phyloP scores from a whole-genome alignment of 768 basidiomycete genomes.

The Butyriboletus loyo region DNA sequence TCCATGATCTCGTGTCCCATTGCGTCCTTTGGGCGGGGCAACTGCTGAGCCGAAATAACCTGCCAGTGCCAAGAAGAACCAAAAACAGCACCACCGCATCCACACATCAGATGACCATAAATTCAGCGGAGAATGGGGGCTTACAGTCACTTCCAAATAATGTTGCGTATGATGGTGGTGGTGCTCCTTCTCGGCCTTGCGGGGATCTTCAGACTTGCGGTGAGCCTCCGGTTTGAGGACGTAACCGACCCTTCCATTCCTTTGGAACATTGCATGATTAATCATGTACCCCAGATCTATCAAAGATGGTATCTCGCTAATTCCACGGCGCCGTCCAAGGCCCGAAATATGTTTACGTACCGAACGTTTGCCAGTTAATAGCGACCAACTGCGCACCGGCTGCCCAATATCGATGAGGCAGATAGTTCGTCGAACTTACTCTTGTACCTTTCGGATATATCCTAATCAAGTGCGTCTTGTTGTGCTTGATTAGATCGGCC shows the following conservation, averaged over 20 bases:
- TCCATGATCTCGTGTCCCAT: constrained; percentile 59
- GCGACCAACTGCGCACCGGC: constrained; percentile 88
- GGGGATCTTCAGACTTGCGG: constrained; percentile 47
- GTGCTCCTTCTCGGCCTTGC: constrained; percentile 59
- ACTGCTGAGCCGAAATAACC: constrained; percentile 87
- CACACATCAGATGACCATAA: neutral
- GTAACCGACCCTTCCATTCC: constrained; percentile 86
- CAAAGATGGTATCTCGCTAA: neutral
- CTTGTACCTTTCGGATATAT: constrained; percentile 85
- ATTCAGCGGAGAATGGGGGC: constrained; percentile 10
- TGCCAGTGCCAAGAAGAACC: constrained; percentile 20
- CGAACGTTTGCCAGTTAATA: constrained; percentile 96
- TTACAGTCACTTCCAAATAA: constrained; percentile 60
- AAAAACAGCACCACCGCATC: neutral
- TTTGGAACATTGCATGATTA: constrained; percentile 93
- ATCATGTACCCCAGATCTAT: constrained; percentile 87
- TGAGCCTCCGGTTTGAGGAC: constrained; percentile 85
- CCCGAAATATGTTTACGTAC: constrained; percentile 42
- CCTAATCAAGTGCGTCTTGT: constrained; percentile 74
- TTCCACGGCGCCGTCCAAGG: neutral
- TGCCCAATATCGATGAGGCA: constrained; percentile 87
- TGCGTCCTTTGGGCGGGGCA: constrained; percentile 69
- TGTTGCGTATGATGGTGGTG: constrained; percentile 54
- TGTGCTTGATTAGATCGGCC: constrained; percentile 82
- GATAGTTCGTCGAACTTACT: constrained; percentile 81